Evolutionary conservation across 768 basidiomycete genomes (phyloP).

Genomic region (Macrolepiota dolichaula): DNA sequence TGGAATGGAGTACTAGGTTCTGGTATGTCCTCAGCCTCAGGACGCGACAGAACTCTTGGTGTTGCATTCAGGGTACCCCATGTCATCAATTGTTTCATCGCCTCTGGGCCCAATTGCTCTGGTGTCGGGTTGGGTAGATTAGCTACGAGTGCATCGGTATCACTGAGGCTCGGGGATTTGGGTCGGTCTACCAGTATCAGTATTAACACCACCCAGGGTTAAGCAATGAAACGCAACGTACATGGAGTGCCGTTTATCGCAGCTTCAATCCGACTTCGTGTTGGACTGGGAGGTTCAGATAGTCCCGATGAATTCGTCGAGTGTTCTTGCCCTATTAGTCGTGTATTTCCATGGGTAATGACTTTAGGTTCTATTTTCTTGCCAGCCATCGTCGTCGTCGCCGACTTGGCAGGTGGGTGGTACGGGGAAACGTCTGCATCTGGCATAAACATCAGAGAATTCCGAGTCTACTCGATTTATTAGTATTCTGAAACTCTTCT

Average conservation of each 20-base stretch:
- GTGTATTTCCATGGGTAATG: conserved; percentile 80
- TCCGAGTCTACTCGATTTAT: conserved; percentile 64
- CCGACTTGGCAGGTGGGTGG: conserved; percentile 30
- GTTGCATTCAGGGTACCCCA: conserved; percentile 94
- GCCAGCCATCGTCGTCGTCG: conserved; percentile 24
- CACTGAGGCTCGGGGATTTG: conserved; percentile 42
- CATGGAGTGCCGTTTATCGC: conserved; percentile 93
- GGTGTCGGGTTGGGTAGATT: conserved; percentile 87
- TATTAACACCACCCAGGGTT: background rate
- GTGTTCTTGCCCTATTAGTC: conserved; percentile 71
- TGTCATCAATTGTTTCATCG: conserved; percentile 93
- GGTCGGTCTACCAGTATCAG: conserved; percentile 50
- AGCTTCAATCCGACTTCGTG: conserved; percentile 84
- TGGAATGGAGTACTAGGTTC: conserved; percentile 71
- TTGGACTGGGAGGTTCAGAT: conserved; percentile 82
- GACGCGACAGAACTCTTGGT: conserved; percentile 72
- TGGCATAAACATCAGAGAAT: conserved; percentile 92
- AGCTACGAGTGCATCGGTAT: conserved; percentile 74
- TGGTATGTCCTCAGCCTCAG: conserved; percentile 48
- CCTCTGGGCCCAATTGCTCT: conserved; percentile 71
- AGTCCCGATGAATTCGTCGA: conserved; percentile 34
- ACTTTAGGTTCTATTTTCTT: conserved; percentile 43
- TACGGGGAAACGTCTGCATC: conserved; percentile 88
- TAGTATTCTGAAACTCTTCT: background rate
- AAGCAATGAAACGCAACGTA: conserved; percentile 34